Base-by-base conservation (phyloP, 179 eudicot genomes). In the Spinacia oleracea region DNA sequence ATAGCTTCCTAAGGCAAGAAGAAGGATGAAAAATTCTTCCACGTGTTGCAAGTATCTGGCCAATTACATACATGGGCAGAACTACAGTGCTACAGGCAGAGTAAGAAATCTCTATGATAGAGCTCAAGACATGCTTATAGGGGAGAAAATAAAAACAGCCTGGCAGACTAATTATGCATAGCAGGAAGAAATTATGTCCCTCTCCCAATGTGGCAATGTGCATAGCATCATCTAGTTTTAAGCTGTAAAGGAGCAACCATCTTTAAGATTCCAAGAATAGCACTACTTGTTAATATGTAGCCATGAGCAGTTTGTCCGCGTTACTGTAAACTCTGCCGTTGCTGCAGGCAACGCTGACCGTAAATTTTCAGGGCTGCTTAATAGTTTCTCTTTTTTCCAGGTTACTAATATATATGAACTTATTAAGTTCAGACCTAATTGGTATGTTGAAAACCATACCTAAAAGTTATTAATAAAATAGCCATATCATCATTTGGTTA, bases 1-100 rank as follows among this genome's bases (percentile, higher is more conserved):
- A 93, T 71, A 78, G 88, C 77, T 90, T 91, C 85, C 93, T 89
- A 68, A 88, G 86, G 82, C 93, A 87, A 71, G 95, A 91, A 81
- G 91, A 88, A 80, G 85, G 86, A 32, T 85, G 79, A 84, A 18
- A 11, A 29, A 29, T 4, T 70, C 31, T n/a, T 62, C 45, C 72
- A 62, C 0, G 66, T 35, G 38, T 15, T 34, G 23, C 68, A 42
- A 29, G 16, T 45, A 73, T 31, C 35, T 29, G 29, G 60, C 71
- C 46, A 65, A 60, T 51, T 27, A 46, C 21, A 58, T 27, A 46
- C 21, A 58, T 72, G 48, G 62, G 66, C 71, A 29, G 42, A 70
- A 29, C 45, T 21, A 56, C 62, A 50, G 34, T 5, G 15, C 34
- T 75, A 31, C 45, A 60, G 2, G 4, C 25, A 18, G 53, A 81